Evolutionary conservation across 1,139 yeast species (phyloP).

Genomic region (Candida tunisiensis): DNA sequence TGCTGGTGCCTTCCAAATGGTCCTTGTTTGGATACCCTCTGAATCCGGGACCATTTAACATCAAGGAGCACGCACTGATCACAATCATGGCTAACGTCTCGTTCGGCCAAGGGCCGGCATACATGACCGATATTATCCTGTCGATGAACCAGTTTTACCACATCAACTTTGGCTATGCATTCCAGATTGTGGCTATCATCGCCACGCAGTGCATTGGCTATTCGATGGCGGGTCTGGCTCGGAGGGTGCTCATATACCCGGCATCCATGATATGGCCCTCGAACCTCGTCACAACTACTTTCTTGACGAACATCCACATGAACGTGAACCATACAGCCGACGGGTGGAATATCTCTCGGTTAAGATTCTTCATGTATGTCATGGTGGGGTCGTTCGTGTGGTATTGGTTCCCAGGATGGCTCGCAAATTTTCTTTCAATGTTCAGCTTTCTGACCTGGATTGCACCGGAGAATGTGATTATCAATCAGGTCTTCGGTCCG

Average conservation of each 20-base stretch:
- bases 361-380: constrained; percentile 27
- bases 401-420: constrained; percentile 40
- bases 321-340: constrained; percentile 40
- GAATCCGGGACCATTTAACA: constrained; percentile 48
- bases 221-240: constrained; percentile 43
- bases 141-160: constrained; percentile 37
- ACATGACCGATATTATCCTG: constrained; percentile 41
- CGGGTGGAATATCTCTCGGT: constrained; percentile 37
- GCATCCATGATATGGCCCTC: constrained; percentile 55
- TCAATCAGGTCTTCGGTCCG: constrained; percentile 48
- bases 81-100: constrained; percentile 45
- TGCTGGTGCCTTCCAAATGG: constrained; percentile 29
- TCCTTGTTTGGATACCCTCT: constrained; percentile 26
- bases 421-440: constrained; percentile 32
- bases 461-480: constrained; percentile 32
- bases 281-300: constrained; percentile 25
- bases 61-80: constrained; percentile 48
- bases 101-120: constrained; percentile 43
- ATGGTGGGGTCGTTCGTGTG: constrained; percentile 27
- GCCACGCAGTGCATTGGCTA: constrained; percentile 49
- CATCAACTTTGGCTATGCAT: constrained; percentile 33
- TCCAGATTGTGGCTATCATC: constrained; percentile 32
- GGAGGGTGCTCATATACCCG: constrained; percentile 42
- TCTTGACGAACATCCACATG: constrained; percentile 44
- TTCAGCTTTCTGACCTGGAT: constrained; percentile 43